Evolutionary conservation across 345 rosid species (phyloP).

Genomic region (Trapa incisa): DNA sequence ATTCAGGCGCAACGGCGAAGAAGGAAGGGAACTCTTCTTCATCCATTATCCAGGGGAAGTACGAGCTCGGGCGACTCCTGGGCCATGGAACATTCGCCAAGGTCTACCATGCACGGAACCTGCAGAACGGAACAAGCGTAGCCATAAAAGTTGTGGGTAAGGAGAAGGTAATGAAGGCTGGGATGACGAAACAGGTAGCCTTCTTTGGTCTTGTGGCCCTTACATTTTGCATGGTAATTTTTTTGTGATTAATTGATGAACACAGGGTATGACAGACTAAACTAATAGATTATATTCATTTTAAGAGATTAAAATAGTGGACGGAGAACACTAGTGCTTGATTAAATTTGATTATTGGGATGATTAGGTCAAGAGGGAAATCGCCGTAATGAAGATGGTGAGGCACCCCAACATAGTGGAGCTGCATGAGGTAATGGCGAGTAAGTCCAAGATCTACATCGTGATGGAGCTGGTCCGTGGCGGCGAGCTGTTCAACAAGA

Average conservation of each 20-base stretch:
- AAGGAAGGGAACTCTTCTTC: constrained; percentile 14
- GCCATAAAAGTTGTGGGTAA: constrained; percentile 89
- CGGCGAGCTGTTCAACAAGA: constrained; percentile 65
- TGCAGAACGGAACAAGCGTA: constrained; percentile 45
- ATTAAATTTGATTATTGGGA: not conserved
- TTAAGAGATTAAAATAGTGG: not conserved
- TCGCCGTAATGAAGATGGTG: constrained; percentile 93
- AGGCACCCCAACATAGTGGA: constrained; percentile 73
- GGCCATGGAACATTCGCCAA: constrained; percentile 92
- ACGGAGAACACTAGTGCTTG: not conserved
- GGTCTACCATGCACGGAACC: constrained; percentile 61
- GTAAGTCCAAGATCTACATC: constrained; percentile 83
- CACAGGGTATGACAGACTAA: not conserved
- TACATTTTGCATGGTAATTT: not conserved
- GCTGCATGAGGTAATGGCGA: constrained; percentile 88
- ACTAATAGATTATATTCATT: not conserved
- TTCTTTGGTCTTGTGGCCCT: not conserved
- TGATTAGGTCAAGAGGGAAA: constrained; percentile 52
- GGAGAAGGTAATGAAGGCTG: constrained; percentile 70
- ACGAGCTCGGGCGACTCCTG: constrained; percentile 72
- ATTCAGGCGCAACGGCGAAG: not conserved
- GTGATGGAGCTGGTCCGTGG: constrained; percentile 91
- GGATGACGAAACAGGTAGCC: constrained; percentile 63
- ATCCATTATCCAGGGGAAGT: constrained; percentile 51
- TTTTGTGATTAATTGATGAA: too few species aligned